phyloP scores from a whole-genome alignment of 768 basidiomycete species.

The Mycena olivaceomarginata region DNA sequence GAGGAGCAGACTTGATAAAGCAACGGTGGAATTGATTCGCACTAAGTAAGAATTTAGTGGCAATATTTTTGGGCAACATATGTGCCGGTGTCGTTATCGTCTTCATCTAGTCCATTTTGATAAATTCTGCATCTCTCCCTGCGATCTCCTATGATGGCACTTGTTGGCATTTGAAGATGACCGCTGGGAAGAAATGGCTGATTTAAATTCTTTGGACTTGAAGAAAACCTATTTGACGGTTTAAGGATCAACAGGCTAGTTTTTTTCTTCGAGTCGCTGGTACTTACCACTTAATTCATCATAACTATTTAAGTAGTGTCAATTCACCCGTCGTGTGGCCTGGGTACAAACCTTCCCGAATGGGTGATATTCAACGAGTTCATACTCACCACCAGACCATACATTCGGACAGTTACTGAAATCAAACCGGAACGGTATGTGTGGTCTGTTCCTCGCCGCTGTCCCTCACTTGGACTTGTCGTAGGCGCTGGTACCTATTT shows the following conservation, averaged over 20 bases:
- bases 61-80: slow-evolving; percentile 1
- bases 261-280: too few relatives aligned
- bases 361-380: too few relatives aligned
- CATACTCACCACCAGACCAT: too few relatives aligned
- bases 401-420: too few relatives aligned
- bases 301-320: too few relatives aligned
- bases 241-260: too few relatives aligned
- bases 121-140: neutral
- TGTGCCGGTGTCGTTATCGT: slow-evolving; percentile 7
- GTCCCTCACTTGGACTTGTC: neutral
- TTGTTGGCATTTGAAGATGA: neutral
- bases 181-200: slow-evolving; percentile 8
- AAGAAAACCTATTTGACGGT: neutral
- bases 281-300: too few relatives aligned
- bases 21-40: slow-evolving; percentile 1
- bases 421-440: neutral
- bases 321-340: too few relatives aligned
- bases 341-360: too few relatives aligned
- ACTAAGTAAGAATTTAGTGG: slow-evolving; percentile 7
- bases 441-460: neutral
- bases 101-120: slow-evolving; percentile 3
- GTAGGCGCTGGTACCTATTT: neutral
- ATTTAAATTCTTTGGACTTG: neutral
- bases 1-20: too few relatives aligned
- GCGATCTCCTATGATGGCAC: slow-evolving; percentile 1